These are phyloP conservation scores for Backusella sp. DNA, from an alignment of 192 early-diverging fungal species.

Conservation along the genomic window DNA sequence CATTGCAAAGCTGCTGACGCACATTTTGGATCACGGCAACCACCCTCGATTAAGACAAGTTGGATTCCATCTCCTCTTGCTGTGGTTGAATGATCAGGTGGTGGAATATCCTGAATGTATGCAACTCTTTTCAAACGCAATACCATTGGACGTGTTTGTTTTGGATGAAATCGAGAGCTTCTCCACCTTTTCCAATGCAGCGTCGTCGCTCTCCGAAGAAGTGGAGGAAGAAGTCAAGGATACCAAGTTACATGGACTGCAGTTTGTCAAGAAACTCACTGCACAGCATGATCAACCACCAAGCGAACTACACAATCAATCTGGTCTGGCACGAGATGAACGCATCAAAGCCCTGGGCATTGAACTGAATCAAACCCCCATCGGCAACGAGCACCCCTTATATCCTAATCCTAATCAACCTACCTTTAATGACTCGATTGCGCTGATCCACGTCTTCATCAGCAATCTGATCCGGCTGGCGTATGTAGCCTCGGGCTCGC, in stretches of 20 bases:
- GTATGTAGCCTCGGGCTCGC: constrained; percentile 60
- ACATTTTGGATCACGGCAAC: constrained; percentile 64
- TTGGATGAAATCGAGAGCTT: constrained; percentile 41
- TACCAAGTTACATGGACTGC: constrained; percentile 18
- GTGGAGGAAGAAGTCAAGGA: background rate
- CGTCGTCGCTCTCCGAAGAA: background rate
- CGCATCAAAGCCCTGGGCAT: constrained; percentile 16
- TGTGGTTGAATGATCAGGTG: constrained; percentile 70
- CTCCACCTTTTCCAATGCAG: constrained; percentile 2
- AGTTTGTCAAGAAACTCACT: constrained; percentile 31
- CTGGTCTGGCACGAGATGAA: constrained; percentile 17
- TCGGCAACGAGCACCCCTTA: constrained; percentile 48
- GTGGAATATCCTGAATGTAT: constrained; percentile 57
- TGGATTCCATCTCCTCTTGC: constrained; percentile 70
- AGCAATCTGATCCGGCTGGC: constrained; percentile 52
- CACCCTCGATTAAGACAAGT: constrained; percentile 66
- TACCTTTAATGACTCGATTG: constrained; percentile 53
- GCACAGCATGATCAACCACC: background rate
- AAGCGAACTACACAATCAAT: background rate
- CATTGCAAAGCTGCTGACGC: constrained; percentile 64
- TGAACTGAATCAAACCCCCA: constrained; percentile 22
- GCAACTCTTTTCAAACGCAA: constrained; percentile 63
- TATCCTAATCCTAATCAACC: constrained; percentile 57
- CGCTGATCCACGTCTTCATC: constrained; percentile 49
- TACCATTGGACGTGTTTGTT: constrained; percentile 58